Percentiles rank a stretch among this genome's conserved stretches.
Evolutionary conservation across 371 early-diverging fungal genomes (phyloP).

Genomic region (Encephalitozoon intestinalis): DNA sequence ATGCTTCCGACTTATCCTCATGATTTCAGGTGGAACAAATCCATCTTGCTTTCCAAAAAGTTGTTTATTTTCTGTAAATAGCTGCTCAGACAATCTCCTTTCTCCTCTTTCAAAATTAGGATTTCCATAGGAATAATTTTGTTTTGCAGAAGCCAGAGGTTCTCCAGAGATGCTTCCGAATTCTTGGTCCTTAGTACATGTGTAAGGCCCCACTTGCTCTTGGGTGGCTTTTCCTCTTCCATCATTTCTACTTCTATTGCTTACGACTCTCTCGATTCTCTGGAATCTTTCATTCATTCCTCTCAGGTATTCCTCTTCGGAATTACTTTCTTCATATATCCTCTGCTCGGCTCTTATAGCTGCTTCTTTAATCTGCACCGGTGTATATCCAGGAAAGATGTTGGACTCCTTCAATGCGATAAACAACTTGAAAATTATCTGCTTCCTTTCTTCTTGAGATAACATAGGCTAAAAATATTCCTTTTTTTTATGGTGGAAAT

Average conservation of each 20-base stretch:
- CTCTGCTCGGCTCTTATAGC: conserved; percentile 57
- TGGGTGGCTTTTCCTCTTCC: background rate
- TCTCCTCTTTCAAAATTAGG: background rate
- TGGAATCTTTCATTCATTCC: conserved; percentile 50
- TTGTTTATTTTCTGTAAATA: background rate
- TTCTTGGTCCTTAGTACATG: background rate
- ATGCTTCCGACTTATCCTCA: background rate
- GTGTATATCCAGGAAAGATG: conserved; percentile 47
- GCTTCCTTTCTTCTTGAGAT: conserved; percentile 51
- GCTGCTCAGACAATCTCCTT: background rate
- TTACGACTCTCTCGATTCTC: conserved; percentile 42
- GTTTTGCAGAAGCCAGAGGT: background rate
- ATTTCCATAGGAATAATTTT: background rate
- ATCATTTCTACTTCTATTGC: background rate
- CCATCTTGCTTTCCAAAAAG: background rate
- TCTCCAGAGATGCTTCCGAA: background rate
- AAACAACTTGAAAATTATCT: conserved; percentile 54
- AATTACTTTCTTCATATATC: conserved; percentile 37
- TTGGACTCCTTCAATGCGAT: conserved; percentile 55
- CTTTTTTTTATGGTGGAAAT: background rate
- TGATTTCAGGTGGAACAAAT: background rate
- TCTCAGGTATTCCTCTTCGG: conserved; percentile 53
- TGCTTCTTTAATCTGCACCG: conserved; percentile 52
- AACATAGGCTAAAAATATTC: conserved; percentile 30
- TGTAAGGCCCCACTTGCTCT: background rate